Conservation (phyloP, 352 stramenopile species). For the Pythium dissotocum region DNA sequence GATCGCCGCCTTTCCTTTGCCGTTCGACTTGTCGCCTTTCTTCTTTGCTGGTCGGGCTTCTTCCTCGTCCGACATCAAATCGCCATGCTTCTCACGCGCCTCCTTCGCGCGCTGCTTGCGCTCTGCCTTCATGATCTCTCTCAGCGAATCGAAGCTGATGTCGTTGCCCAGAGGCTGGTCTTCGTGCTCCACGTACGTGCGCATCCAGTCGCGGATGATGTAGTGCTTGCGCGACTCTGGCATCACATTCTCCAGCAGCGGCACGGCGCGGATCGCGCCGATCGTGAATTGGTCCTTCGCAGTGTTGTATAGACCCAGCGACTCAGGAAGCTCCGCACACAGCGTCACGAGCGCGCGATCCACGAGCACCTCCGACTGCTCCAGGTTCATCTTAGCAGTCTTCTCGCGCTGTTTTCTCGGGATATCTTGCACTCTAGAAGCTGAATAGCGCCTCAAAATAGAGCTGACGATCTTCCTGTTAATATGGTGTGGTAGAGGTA, state of each 20-base stretch:
- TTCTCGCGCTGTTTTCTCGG: neutral
- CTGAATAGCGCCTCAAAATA: neutral
- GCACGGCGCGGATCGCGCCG: constrained; percentile 49
- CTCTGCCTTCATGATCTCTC: constrained; percentile 46
- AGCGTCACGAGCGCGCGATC: constrained; percentile 80
- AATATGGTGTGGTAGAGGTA: neutral
- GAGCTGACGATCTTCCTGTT: neutral
- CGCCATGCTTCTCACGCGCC: constrained; percentile 45
- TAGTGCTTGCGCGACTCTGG: constrained; percentile 62
- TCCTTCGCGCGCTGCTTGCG: constrained; percentile 47
- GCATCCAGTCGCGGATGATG: constrained; percentile 80
- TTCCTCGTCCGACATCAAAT: constrained; percentile 33
- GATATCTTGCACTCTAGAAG: neutral
- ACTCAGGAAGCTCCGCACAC: constrained; percentile 75
- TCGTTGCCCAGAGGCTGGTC: constrained; percentile 54
- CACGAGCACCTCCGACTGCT: constrained; percentile 70
- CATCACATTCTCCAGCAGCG: constrained; percentile 52
- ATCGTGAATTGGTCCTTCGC: constrained; percentile 68
- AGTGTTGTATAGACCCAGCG: constrained; percentile 75
- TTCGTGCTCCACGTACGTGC: constrained; percentile 48
- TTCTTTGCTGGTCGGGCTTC: neutral
- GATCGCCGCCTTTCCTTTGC: constrained; percentile 19
- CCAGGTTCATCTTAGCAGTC: constrained; percentile 47
- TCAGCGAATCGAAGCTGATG: constrained; percentile 59
- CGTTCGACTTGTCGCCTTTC: constrained; percentile 24